Conservation (phyloP, 2,329 filamentous ascomycete species). For the Fusarium sp. region DNA sequence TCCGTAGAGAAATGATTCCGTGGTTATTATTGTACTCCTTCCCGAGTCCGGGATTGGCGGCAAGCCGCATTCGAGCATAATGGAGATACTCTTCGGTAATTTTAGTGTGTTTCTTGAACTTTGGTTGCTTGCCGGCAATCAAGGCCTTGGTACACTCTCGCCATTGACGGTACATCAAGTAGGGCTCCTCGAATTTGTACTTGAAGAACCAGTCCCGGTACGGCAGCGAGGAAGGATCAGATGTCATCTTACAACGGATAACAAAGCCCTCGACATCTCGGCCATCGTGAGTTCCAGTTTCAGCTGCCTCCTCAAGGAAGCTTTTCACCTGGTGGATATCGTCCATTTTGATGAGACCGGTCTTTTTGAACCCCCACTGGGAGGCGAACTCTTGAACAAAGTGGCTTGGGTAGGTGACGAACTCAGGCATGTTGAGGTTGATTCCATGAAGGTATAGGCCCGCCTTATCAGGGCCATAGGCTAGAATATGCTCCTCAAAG, state of each 20-base stretch:
- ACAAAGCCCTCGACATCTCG: conserved; percentile 98
- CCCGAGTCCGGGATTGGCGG: conserved; percentile 71
- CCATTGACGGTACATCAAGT: conserved; percentile 99
- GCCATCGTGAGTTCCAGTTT: conserved; percentile 88
- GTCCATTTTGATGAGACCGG: conserved; percentile 79
- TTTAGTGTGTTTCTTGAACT: conserved; percentile 83
- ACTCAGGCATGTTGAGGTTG: conserved; percentile 93
- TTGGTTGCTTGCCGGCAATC: conserved; percentile 77
- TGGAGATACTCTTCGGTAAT: conserved; percentile 92
- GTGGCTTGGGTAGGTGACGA: conserved; percentile 83
- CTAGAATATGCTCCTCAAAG: conserved; percentile 96
- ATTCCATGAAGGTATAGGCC: conserved; percentile 96
- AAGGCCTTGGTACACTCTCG: conserved; percentile 93
- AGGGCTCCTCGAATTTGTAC: conserved; percentile 99
- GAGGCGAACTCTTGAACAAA: conserved; percentile 91
- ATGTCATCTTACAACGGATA: conserved; percentile 80
- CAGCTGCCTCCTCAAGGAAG: conserved; percentile 85
- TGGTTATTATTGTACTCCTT: conserved; percentile 86
- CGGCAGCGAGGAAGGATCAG: conserved; percentile 58
- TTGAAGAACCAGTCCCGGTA: conserved; percentile 99
- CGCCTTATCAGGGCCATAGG: conserved; percentile 82
- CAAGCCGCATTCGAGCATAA: conserved; percentile 80
- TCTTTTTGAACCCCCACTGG: conserved; percentile 92
- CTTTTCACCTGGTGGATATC: conserved; percentile 76
- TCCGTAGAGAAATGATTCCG: conserved; percentile 89